A percentile compares a stretch with the other conserved stretches of the same genome.
Evolutionary conservation across 768 basidiomycete species (phyloP).

Genomic region (Leucocoprinus sp.): DNA sequence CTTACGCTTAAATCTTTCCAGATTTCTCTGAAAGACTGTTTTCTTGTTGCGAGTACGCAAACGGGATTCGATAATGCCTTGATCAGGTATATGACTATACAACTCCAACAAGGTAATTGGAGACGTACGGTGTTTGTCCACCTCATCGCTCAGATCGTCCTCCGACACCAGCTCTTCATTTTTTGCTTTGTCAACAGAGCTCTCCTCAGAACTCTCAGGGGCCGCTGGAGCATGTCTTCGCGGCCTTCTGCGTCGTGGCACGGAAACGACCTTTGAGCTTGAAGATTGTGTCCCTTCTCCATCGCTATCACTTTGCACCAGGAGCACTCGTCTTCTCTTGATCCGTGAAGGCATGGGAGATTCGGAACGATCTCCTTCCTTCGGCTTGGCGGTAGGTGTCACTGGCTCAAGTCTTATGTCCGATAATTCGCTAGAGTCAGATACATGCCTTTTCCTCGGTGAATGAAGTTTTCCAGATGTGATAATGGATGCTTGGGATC

Average conservation of each 20-base stretch:
- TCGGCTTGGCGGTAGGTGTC: constrained; percentile 10
- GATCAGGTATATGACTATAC: background rate
- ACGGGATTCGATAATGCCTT: constrained; percentile 58
- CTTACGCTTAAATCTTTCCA: constrained; percentile 61
- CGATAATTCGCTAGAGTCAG: constrained; percentile 23
- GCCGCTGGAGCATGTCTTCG: constrained; percentile 1
- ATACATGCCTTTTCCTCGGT: constrained; percentile 7
- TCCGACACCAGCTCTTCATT: background rate
- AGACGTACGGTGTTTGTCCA: constrained; percentile 11
- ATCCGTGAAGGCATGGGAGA: constrained; percentile 8
- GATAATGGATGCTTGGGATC: background rate
- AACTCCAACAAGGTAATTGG: background rate
- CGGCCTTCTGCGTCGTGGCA: constrained; percentile 12
- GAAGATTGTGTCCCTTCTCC: constrained; percentile 1
- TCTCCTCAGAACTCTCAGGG: background rate
- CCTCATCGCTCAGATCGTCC: constrained; percentile 25
- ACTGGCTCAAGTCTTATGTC: constrained; percentile 45
- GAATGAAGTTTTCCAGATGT: background rate
- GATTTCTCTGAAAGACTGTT: constrained; percentile 51
- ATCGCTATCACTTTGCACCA: constrained; percentile 12
- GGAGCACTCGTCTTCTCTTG: constrained; percentile 10
- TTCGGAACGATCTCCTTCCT: constrained; percentile 9
- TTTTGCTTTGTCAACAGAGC: constrained; percentile 2
- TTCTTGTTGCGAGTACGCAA: constrained; percentile 54
- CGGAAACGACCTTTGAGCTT: background rate